Base-by-base conservation (phyloP, 106 monocot genomes). In the Apostasia ramifera region DNA sequence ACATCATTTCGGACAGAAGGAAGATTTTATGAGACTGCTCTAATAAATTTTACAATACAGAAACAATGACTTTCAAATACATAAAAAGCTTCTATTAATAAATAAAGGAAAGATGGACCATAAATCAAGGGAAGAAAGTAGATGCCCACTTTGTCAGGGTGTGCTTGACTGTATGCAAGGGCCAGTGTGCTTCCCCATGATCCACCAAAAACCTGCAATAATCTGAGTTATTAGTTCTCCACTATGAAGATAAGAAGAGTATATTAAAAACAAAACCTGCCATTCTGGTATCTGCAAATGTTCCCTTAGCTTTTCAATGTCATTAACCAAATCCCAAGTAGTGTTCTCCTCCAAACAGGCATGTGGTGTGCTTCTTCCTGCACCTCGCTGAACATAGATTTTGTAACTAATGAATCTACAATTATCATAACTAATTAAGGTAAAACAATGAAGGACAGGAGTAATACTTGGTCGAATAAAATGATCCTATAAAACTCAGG, bases 131-230 rank as follows among this genome's bases (percentile, higher is more conserved):
- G 6, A 47, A 6, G 47, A 48, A 37, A 73, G 52, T 50, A 56
- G 38, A 40, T 42, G n/a, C 6, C 71, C 56, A 85, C 97, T 90
- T 93, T 93, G 41, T 98, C 92, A 78, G 97, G 92, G 67, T 98
- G 90, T 53, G 78, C 65, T 77, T 87, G 89, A 72, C 92, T 90
- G 61, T 98, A 98, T 26, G 90, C 81, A 73, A 98, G 90, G 44
- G 92, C 89, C 71, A 98, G 71, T 48, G 97, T 93, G 79, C 97
- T 98, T 73, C 97, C 97, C 97, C 97, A 98, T 42, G 97, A 98
- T 46, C 97, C 97, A 57, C 97, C 97, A 87, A 98, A 98, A 1
- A 98, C 97, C 97, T 98, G 60, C 53, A 74, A 59, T 41, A 66
- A 26, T 26, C 26, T 75, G 46, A 59, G 13, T 6, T 67, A 44